Percentiles rank a stretch among this genome's conserved stretches.
Evolutionary conservation across 2,329 filamentous ascomycete species (phyloP).

Genomic region (Nannizziopsis arthrosporioides): DNA sequence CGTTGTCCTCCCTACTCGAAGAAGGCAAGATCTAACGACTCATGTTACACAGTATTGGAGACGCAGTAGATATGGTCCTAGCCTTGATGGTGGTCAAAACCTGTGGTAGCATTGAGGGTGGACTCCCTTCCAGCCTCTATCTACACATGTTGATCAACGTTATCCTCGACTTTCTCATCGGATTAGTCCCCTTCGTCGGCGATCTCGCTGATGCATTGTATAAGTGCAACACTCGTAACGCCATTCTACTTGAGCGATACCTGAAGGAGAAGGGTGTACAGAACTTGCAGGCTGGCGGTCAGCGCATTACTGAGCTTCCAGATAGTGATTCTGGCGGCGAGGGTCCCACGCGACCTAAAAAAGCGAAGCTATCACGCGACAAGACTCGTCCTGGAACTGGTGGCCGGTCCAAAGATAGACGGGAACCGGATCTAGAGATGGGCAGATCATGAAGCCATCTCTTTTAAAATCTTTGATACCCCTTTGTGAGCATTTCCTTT

Average conservation of each 20-base stretch:
- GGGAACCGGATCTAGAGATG: conserved; percentile 18
- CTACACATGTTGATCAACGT: conserved; percentile 73
- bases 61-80: conserved; percentile 60
- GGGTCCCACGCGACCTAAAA: conserved; percentile 13
- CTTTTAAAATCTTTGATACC: too few relatives aligned
- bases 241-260: conserved; percentile 35
- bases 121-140: conserved; percentile 48
- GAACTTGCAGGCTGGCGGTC: conserved; percentile 6
- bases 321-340: neutral
- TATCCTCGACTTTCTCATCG: conserved; percentile 38
- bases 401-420: conserved; percentile 19
- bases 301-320: conserved; percentile 4
- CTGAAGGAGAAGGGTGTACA: conserved; percentile 32
- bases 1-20: conserved; percentile 32
- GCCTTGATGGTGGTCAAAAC: conserved; percentile 63
- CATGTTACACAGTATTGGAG: conserved; percentile 56
- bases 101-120: conserved; percentile 63
- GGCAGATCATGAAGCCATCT: neutral
- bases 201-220: conserved; percentile 38
- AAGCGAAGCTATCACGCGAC: conserved; percentile 11
- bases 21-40: neutral
- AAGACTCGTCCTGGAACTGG: conserved; percentile 2
- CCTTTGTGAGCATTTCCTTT: too few relatives aligned
- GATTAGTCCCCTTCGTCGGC: conserved; percentile 42
- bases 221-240: conserved; percentile 40